These are phyloP conservation scores for Hypoxylon rubiginosum DNA, from an alignment of 2,329 filamentous ascomycete species.

Conservation along the genomic window DNA sequence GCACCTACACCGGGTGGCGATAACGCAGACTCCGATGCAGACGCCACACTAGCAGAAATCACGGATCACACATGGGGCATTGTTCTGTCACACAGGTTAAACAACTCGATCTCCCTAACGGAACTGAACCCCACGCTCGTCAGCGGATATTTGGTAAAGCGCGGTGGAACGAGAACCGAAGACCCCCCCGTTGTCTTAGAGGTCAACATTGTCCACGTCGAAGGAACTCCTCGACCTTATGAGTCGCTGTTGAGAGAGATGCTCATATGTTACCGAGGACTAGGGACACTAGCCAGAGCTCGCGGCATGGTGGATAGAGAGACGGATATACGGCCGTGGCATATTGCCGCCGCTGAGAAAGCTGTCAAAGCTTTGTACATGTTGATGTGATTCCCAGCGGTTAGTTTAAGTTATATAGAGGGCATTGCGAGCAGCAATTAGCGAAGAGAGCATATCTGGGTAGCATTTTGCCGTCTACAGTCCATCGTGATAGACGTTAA, in stretches of 20 bases:
- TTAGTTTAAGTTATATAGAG: background rate
- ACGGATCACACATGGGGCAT: conserved; percentile 84
- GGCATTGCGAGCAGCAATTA: conserved; percentile 1
- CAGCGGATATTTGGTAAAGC: conserved; percentile 76
- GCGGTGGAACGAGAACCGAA: conserved; percentile 67
- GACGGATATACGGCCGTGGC: conserved; percentile 79
- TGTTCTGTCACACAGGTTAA: conserved; percentile 75
- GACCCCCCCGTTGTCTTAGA: conserved; percentile 73
- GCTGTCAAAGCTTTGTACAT: conserved; percentile 75
- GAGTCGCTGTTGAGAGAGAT: conserved; percentile 79
- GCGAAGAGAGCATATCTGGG: background rate
- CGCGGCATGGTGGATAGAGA: conserved; percentile 72
- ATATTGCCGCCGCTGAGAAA: conserved; percentile 79
- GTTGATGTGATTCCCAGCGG: conserved; percentile 64
- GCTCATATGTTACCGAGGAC: conserved; percentile 74
- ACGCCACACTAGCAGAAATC: conserved; percentile 78
- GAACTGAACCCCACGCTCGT: conserved; percentile 70
- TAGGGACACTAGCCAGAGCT: conserved; percentile 77
- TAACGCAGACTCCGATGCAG: conserved; percentile 68
- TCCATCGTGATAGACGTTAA: background rate
- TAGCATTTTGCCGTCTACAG: background rate
- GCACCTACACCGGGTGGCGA: conserved; percentile 62
- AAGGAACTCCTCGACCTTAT: conserved; percentile 66
- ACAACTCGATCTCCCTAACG: conserved; percentile 68
- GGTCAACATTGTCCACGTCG: conserved; percentile 72